These are phyloP conservation scores for Apostasia ramifera DNA, from an alignment of 106 monocot genomes.

Conservation along the genomic window DNA sequence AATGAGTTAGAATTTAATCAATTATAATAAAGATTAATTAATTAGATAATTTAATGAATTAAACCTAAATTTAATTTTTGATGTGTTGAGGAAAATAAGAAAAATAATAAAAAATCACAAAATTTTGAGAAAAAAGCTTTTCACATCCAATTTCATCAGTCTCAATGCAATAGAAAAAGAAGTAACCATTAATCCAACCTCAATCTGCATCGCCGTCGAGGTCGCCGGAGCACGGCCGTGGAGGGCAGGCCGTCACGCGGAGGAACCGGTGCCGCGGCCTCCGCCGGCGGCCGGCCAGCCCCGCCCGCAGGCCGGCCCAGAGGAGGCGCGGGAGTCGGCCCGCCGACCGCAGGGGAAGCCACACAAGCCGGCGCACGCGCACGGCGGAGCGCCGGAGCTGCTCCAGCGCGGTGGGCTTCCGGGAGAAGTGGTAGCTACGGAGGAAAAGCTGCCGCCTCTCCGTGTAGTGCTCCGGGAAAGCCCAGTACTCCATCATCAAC, in stretches of 20 bases:
- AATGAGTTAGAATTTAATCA: too few relatives aligned
- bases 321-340: constrained; percentile 7
- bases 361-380: constrained; percentile 5
- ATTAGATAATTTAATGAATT: too few relatives aligned
- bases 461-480: neutral
- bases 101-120: too few relatives aligned
- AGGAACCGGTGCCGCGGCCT: neutral
- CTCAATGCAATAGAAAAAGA: too few relatives aligned
- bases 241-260: neutral
- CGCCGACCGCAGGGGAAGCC: constrained; percentile 5
- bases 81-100: too few relatives aligned
- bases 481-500: constrained; percentile 4
- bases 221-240: neutral
- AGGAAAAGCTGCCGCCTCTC: constrained; percentile 16
- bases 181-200: too few relatives aligned
- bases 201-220: neutral
- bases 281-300: neutral
- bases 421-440: constrained; percentile 15
- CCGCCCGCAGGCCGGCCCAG: constrained; percentile 1
- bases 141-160: too few relatives aligned
- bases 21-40: too few relatives aligned
- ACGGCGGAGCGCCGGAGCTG: neutral
- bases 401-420: neutral
- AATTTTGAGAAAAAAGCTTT: too few relatives aligned
- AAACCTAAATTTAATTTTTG: too few relatives aligned